phyloP scores from a whole-genome alignment of 208 protist species.

The Trypanosoma cruzi region DNA sequence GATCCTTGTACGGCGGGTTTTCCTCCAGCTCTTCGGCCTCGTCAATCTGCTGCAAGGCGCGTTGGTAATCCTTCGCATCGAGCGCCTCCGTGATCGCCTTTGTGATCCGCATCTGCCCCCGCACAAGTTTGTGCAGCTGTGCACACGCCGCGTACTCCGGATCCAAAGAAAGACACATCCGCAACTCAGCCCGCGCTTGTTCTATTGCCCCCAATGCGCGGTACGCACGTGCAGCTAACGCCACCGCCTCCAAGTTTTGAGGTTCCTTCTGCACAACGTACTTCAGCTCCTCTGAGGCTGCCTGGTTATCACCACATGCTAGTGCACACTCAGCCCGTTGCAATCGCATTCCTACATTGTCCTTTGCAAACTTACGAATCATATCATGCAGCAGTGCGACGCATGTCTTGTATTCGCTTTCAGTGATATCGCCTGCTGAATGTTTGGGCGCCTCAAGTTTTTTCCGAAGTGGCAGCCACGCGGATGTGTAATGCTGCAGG shows the following conservation, averaged over 20 bases:
- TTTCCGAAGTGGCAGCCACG: slow-evolving; percentile 44
- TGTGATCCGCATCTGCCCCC: slow-evolving; percentile 59
- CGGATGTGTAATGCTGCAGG: slow-evolving; percentile 40
- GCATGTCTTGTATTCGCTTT: slow-evolving; percentile 46
- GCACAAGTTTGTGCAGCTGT: slow-evolving; percentile 58
- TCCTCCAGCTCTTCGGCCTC: slow-evolving; percentile 47
- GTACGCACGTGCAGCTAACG: slow-evolving; percentile 72
- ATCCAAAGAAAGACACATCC: slow-evolving; percentile 81
- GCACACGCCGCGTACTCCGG: slow-evolving; percentile 85
- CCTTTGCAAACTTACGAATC: slow-evolving; percentile 65
- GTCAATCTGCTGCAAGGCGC: slow-evolving; percentile 46
- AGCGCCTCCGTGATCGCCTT: slow-evolving; percentile 35
- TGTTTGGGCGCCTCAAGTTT: slow-evolving; percentile 35
- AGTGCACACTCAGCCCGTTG: slow-evolving; percentile 83
- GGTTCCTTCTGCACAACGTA: slow-evolving; percentile 64
- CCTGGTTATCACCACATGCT: slow-evolving; percentile 45
- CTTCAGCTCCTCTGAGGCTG: slow-evolving; percentile 73
- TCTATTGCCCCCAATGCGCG: slow-evolving; percentile 74
- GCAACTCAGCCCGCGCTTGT: slow-evolving; percentile 64
- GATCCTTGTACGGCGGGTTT: slow-evolving; percentile 60
- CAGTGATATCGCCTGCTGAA: slow-evolving; percentile 9
- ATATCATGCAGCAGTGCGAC: slow-evolving; percentile 52
- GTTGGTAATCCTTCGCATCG: slow-evolving; percentile 51
- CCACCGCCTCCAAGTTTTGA: slow-evolving; percentile 73
- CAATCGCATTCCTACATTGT: slow-evolving; percentile 82